Evolutionary conservation across 2,329 filamentous ascomycete species (phyloP), one percentile per base, ranked within the genome.

Genomic region (Verticillium tricorpus): DNA sequence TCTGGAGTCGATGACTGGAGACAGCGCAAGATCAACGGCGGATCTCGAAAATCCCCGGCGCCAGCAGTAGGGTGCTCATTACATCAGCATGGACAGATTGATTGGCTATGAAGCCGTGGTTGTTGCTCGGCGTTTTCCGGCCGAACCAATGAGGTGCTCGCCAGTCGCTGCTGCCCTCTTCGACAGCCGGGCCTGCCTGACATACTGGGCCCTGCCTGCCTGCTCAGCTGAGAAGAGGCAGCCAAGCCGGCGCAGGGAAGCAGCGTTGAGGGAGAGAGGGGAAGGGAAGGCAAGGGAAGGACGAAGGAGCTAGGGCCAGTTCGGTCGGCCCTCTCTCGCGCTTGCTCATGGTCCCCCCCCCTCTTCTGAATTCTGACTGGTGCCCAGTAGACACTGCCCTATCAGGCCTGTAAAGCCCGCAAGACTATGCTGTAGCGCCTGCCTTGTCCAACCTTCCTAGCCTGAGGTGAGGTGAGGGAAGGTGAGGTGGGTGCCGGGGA

Each of bases 41-140:
- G 45, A 52, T 52, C 45, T 52, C 39, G 57, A 58, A 58, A 58
- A 58, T 58, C 57, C 57, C 57, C 57, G 57, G 57, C 39, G 37
- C 57, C 57, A 58, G 57, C 57, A 58, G 11, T 19, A 31, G n/a
- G 57, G 45, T 28, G 57, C 25, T 22, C 19, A 50, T 58, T 58
- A 50, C 57, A 58, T 58, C 57, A 58, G 57, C 45, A 40, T n/a
- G 25, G 25, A 22, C 39, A 28, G 22, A 8, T 15, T 40, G 39
- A 58, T 58, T 58, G 57, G 57, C 22, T 28, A 28, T 5, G 37
- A 40, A 3, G 12, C 25, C 2, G 37, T 50, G 57, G 37, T 28
- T 32, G 22, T 15, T 58, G n/a, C 39, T 58, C 57, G 57, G 57
- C 57, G 57, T 40, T 50, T 50, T 50, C 37, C 45, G 22, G 25